Evolutionary conservation across 2,329 filamentous ascomycete genomes (phyloP).

Genomic region (Trichoderma pleuroti): DNA sequence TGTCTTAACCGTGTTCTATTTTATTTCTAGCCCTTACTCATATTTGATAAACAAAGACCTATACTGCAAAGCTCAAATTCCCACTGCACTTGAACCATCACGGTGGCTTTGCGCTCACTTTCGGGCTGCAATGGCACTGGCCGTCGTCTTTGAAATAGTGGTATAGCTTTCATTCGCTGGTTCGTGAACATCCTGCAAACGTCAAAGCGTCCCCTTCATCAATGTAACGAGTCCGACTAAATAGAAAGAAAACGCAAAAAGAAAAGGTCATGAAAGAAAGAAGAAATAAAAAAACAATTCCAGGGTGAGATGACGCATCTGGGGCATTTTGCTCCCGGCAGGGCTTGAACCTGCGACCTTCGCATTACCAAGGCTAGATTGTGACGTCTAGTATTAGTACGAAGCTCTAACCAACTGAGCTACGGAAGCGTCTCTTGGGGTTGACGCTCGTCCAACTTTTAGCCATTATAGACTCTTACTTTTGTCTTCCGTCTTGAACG

Average conservation of each 20-base stretch:
- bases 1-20: background rate
- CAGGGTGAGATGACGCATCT: background rate
- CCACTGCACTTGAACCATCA: background rate
- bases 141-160: background rate
- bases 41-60: background rate
- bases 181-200: background rate
- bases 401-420: conserved; percentile 11
- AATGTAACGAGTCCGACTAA: background rate
- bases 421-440: too few species aligned
- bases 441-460: too few species aligned
- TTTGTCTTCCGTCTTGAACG: too few species aligned
- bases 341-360: conserved; percentile 15
- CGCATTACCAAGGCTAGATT: conserved; percentile 3
- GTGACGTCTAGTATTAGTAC: background rate
- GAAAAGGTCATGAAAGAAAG: background rate
- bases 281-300: background rate
- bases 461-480: too few species aligned
- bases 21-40: background rate
- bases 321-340: conserved; percentile 5
- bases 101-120: background rate
- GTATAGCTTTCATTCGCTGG: background rate
- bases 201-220: rapidly evolving
- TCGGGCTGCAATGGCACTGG: rapidly evolving
- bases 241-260: background rate
- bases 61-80: background rate